A percentile compares a stretch with the other conserved stretches of the same genome.
phyloP scores from a whole-genome alignment of 2,329 filamentous ascomycete genomes.

The Penicillium sp. region DNA sequence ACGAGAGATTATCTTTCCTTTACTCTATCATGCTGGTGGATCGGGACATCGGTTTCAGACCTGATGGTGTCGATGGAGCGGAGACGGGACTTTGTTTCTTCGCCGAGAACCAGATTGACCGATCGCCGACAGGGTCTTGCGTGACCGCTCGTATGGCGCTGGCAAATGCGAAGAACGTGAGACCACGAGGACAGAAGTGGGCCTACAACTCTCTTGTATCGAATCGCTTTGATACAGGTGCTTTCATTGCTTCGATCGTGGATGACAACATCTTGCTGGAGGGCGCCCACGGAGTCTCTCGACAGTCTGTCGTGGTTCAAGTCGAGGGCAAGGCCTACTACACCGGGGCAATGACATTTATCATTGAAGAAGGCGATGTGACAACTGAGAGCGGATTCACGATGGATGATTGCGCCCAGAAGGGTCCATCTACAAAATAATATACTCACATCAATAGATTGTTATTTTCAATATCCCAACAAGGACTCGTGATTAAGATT shows the following conservation, averaged over 20 bases:
- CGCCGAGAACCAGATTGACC: slow-evolving; percentile 50
- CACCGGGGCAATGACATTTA: slow-evolving; percentile 29
- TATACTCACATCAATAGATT: background rate
- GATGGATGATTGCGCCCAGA: slow-evolving; percentile 7
- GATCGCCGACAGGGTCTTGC: slow-evolving; percentile 41
- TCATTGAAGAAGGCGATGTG: slow-evolving; percentile 32
- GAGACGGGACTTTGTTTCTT: slow-evolving; percentile 50
- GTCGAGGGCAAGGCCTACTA: slow-evolving; percentile 37
- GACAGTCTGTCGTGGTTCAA: slow-evolving; percentile 23
- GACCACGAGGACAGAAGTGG: slow-evolving; percentile 24
- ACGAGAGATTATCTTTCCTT: slow-evolving; percentile 8
- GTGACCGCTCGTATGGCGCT: slow-evolving; percentile 40
- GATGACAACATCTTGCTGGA: background rate
- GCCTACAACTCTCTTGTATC: slow-evolving; percentile 41
- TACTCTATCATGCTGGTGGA: slow-evolving; percentile 21
- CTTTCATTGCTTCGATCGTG: slow-evolving; percentile 3
- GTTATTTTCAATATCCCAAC: background rate
- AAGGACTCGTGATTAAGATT: background rate
- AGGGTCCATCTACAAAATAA: background rate
- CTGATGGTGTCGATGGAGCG: slow-evolving; percentile 23
- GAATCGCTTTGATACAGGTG: slow-evolving; percentile 22
- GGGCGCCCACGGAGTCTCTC: background rate
- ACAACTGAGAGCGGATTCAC: slow-evolving; percentile 23
- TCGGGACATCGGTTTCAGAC: slow-evolving; percentile 15
- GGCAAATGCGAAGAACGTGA: slow-evolving; percentile 31